These are phyloP conservation scores for Coemansia aciculifera DNA, from an alignment of 192 early-diverging fungal species.

Conservation along the genomic window DNA sequence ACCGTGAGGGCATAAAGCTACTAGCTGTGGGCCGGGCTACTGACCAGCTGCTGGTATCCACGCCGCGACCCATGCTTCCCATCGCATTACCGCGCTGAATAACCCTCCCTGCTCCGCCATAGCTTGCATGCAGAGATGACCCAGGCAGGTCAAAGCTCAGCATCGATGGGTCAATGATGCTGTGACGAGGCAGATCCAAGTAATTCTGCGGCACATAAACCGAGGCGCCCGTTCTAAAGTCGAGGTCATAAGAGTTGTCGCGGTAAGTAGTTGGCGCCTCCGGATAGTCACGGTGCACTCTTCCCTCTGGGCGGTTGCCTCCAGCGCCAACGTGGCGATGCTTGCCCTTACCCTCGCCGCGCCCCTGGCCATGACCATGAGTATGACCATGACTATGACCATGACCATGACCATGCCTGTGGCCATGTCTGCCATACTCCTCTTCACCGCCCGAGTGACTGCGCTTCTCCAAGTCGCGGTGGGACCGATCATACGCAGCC, in stretches of 20 bases:
- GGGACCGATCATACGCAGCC: slow-evolving; percentile 8
- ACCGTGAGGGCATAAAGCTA: slow-evolving; percentile 19
- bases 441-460: slow-evolving; percentile 7
- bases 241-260: slow-evolving; percentile 21
- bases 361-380: neutral
- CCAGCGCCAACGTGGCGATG: neutral
- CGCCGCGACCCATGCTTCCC: neutral
- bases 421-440: neutral
- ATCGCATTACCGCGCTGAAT: neutral
- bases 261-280: slow-evolving; percentile 17
- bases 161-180: slow-evolving; percentile 55
- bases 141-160: slow-evolving; percentile 47
- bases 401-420: neutral
- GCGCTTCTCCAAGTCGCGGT: slow-evolving; percentile 11
- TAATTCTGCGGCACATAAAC: slow-evolving; percentile 35
- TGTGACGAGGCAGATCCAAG: slow-evolving; percentile 48
- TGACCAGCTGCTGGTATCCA: slow-evolving; percentile 31
- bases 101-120: slow-evolving; percentile 9
- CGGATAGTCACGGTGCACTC: slow-evolving; percentile 15
- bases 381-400: neutral
- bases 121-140: slow-evolving; percentile 12
- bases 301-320: neutral
- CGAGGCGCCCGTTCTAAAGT: slow-evolving; percentile 19
- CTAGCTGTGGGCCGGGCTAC: slow-evolving; percentile 32
- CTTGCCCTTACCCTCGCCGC: slow-evolving; percentile 9